Percentiles rank a stretch among this genome's conserved stretches.
These are phyloP conservation scores for Amphirosellinia nigrospora DNA, from an alignment of 495 filamentous ascomycete genomes.

Conservation along the genomic window DNA sequence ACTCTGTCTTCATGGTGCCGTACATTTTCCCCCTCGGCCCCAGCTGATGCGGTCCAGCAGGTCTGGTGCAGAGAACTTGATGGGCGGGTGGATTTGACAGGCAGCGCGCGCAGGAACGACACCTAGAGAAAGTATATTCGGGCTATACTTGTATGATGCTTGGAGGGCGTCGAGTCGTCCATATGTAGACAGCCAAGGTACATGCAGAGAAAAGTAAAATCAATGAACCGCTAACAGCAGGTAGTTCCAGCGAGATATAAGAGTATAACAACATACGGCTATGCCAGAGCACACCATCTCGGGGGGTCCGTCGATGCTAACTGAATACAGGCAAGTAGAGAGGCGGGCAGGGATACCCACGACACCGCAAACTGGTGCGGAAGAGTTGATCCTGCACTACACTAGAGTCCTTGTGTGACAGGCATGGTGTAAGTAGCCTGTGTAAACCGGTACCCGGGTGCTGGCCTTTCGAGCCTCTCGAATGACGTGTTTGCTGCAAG, in stretches of 20 bases:
- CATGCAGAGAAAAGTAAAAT: slow-evolving; percentile 8
- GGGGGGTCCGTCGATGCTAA: slow-evolving; percentile 14
- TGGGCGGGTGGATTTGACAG: neutral
- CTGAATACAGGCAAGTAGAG: neutral
- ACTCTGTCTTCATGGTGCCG: slow-evolving; percentile 33
- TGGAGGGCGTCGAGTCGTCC: neutral
- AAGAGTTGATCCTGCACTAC: no score
- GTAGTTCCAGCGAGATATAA: neutral
- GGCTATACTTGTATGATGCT: neutral
- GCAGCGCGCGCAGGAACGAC: neutral
- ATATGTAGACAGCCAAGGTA: neutral
- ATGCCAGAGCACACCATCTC: slow-evolving; percentile 7
- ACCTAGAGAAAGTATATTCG: neutral
- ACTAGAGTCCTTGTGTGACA: neutral
- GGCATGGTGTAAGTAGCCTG: neutral
- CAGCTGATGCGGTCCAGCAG: neutral
- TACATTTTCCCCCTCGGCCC: neutral
- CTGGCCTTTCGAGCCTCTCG: neutral
- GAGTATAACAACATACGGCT: slow-evolving; percentile 13
- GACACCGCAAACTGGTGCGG: neutral
- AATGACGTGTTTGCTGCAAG: slow-evolving; percentile 19
- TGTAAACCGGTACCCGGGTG: neutral
- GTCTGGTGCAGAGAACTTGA: neutral
- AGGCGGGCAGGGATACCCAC: neutral
- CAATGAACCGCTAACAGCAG: neutral